Base-by-base conservation (phyloP, 208 protist genomes). In the Crithidia expoeki region DNA sequence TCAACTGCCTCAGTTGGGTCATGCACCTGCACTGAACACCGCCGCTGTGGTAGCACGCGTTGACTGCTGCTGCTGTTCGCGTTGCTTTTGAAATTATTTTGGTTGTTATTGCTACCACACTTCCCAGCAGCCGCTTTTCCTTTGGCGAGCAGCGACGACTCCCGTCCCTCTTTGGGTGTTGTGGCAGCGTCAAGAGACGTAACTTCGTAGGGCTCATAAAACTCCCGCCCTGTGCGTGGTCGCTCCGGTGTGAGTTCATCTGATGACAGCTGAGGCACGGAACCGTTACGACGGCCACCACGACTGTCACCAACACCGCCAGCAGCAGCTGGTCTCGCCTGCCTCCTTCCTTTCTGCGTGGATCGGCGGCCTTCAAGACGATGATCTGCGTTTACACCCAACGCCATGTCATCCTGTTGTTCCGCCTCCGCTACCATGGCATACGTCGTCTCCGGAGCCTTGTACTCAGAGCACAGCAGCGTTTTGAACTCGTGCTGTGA, bases 381-480 rank as follows among this genome's bases (percentile, higher is more conserved):
- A 28, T 27, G 30, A 23, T 32, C 19, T 44, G 5, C 51, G 28
- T 2, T 57, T 2, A 33, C 28, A 19, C 7, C 23, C n/a, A 23
- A 14, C 27, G 2, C 64, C 51, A 14, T 17, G n/a, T 9, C 42
- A 9, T 47, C 42, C 42, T 4, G 12, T 4, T n/a, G 16, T 4
- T 47, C 42, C 14, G 4, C 47, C 47, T 27, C n/a, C 4, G 46
- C 47, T 7, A 33, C 21, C 16, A 40, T 46, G 0, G 56, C 62
- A 47, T 67, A 67, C 6, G 40, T 34, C 50, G n/a, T 63, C 55
- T 73, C 51, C 0, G 79, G 60, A 6, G 75, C 52, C 11, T 74
- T 60, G 65, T 87, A 92, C 59, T 83, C 81, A 14, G 73, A 72
- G 71, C 89, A 85, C 51, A 94, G 69, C 27, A 94, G 75, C 16